Conservation (phyloP, 345 rosid genomes). For the Eucalyptus pauciflora region DNA sequence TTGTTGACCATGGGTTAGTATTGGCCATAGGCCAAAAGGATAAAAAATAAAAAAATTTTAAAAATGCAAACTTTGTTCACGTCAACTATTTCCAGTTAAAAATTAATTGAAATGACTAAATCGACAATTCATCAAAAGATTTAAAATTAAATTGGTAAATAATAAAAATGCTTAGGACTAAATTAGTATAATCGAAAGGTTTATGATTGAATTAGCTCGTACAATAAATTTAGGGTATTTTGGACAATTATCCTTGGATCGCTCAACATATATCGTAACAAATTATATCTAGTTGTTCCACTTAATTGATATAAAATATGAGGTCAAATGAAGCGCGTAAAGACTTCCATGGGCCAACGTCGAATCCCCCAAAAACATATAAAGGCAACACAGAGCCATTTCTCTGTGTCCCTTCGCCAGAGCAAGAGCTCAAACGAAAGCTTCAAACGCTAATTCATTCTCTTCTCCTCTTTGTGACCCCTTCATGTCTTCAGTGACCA, state of each 20-base stretch:
- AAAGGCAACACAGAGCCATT: not conserved
- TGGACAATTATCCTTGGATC: not conserved
- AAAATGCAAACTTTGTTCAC: too few species aligned
- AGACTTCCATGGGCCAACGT: not conserved
- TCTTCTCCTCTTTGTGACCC: not conserved
- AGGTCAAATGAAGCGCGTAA: not conserved
- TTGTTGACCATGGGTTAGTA: too few species aligned
- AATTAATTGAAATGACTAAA: accelerated
- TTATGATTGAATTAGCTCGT: accelerated
- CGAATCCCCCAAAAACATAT: not conserved
- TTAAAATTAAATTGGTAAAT: too few species aligned
- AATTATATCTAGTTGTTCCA: not conserved
- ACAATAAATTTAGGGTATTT: too few species aligned
- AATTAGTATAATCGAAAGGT: too few species aligned
- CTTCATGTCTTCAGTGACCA: not conserved
- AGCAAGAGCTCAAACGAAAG: not conserved
- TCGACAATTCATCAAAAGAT: accelerated
- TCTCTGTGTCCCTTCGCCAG: not conserved
- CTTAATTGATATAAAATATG: not conserved
- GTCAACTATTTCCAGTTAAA: accelerated
- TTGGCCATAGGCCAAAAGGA: too few species aligned
- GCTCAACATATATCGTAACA: not conserved
- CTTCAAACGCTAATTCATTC: not conserved
- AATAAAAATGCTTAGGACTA: too few species aligned
- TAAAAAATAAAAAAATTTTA: too few species aligned